phyloP scores from a whole-genome alignment of 2,329 filamentous ascomycete species.

The Fusarium palustre region DNA sequence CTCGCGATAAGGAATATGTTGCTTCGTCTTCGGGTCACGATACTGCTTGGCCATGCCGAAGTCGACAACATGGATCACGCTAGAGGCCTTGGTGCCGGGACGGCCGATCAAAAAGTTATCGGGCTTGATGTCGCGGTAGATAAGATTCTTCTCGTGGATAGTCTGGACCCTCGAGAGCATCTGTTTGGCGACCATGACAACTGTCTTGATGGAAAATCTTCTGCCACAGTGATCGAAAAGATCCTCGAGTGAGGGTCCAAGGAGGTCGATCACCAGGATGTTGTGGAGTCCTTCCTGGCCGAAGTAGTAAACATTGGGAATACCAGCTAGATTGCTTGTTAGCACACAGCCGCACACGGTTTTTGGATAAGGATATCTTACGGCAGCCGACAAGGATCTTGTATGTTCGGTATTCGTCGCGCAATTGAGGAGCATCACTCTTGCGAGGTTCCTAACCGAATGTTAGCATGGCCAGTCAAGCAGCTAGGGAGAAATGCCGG shows the following conservation, averaged over 20 bases:
- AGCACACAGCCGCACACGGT: constrained; percentile 50
- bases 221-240: constrained; percentile 97
- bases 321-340: constrained; percentile 75
- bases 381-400: constrained; percentile 99
- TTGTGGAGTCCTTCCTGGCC: constrained; percentile 98
- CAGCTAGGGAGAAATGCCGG: background rate
- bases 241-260: constrained; percentile 94
- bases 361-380: constrained; percentile 63
- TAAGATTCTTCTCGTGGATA: constrained; percentile 99
- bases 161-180: constrained; percentile 94
- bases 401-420: constrained; percentile 99
- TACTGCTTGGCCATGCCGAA: constrained; percentile 99
- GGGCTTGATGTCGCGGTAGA: constrained; percentile 99
- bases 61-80: constrained; percentile 98
- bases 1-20: constrained; percentile 97
- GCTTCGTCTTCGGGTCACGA: constrained; percentile 97
- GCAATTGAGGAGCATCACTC: constrained; percentile 96
- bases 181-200: constrained; percentile 99
- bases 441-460: constrained; percentile 88
- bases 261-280: constrained; percentile 96
- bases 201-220: constrained; percentile 95
- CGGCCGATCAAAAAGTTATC: constrained; percentile 99
- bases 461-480: constrained; percentile 8
- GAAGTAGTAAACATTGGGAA: constrained; percentile 99
- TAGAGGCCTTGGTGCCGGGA: constrained; percentile 91